Evolutionary conservation across 2,329 filamentous ascomycete species (phyloP).

Genomic region (Aspergillus persii): DNA sequence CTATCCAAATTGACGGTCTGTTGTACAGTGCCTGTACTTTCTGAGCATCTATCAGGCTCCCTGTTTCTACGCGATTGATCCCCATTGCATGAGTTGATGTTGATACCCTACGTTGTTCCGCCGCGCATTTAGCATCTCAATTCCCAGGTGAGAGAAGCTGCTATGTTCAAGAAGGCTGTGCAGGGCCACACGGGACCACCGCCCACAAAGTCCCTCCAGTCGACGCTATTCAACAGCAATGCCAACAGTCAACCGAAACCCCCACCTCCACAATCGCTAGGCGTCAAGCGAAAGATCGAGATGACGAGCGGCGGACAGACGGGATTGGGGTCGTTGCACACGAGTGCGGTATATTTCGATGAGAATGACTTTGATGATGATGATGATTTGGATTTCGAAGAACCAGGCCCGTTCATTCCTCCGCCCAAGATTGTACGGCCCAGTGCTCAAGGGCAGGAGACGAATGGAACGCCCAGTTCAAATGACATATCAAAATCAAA

Average conservation of each 20-base stretch:
- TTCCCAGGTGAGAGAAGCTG: slow-evolving; percentile 12
- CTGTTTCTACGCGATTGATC: slow-evolving; percentile 21
- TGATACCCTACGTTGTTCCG: slow-evolving; percentile 20
- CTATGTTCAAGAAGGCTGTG: slow-evolving; percentile 44
- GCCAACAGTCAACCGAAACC: slow-evolving; percentile 19
- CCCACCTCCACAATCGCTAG: slow-evolving; percentile 25
- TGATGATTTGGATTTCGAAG: slow-evolving; percentile 61
- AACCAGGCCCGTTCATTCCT: slow-evolving; percentile 29
- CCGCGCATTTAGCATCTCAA: slow-evolving; percentile 27
- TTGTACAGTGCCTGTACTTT: slow-evolving; percentile 11
- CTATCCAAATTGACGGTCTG: not conserved
- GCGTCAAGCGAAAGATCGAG: slow-evolving; percentile 41
- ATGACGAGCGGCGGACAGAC: slow-evolving; percentile 29
- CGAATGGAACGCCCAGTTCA: slow-evolving; percentile 7
- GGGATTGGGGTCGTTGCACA: slow-evolving; percentile 44
- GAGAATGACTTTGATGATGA: slow-evolving; percentile 89
- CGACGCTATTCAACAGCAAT: slow-evolving; percentile 30
- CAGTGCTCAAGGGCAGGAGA: slow-evolving; percentile 1
- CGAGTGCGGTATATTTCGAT: slow-evolving; percentile 58
- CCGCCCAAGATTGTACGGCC: slow-evolving; percentile 16
- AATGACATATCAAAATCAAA: not conserved
- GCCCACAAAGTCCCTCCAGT: slow-evolving; percentile 32
- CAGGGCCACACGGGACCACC: slow-evolving; percentile 35
- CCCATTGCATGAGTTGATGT: slow-evolving; percentile 16
- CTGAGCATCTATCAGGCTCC: slow-evolving; percentile 11